Base-by-base conservation (phyloP, 768 basidiomycete species). In the Galerina sulciceps region DNA sequence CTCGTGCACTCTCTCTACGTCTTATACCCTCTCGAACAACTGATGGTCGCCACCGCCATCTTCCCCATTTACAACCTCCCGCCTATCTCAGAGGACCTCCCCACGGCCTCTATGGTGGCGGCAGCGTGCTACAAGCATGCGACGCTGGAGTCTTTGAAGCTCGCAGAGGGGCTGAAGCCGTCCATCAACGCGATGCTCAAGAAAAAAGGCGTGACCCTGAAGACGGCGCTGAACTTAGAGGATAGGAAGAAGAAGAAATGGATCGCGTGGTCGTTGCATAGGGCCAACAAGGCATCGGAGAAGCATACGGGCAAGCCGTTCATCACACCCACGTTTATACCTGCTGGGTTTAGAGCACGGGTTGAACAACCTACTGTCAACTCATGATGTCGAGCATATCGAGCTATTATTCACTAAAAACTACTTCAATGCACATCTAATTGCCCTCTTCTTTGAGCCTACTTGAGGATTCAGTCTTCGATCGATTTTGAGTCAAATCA, bases 1-100 rank as follows among this genome's bases (percentile, higher is more conserved):
- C 80, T 90, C 44, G 67, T 89, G 1, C 83, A 89, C 57, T 78
- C 85, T 1, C 73, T 89, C 2, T 81, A 84, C 65, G 58, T 70
- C 47, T 65, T 75, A 15, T 68, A 80, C 58, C 79, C 85, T 1
- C 68, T 88, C 18, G 71, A 81, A 17, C 73, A 83, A 58, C 67
- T 78, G 40, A 75, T 87, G 51, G 69, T 83, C 1, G 79, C 83
- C 6, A 74, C 82, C 1, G 79, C 86, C 6, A 77, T 90, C 2
- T 86, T 81, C 62, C 73, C 77, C 52, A 67, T 82, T 9, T 87
- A 88, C 70, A 70, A 75, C 13, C 79, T 90, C 20, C 78, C 85
- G 0, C 76, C 81, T 0, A 73, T 86, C 38, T 75, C 82, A 6
- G 65, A 75, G n/a, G 88, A 90, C 69, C 77, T 85, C 17, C 71